Percentiles rank a stretch among this genome's conserved stretches.
These are phyloP conservation scores for Sordaria brevicollis DNA, from an alignment of 495 filamentous ascomycete species.

Conservation along the genomic window DNA sequence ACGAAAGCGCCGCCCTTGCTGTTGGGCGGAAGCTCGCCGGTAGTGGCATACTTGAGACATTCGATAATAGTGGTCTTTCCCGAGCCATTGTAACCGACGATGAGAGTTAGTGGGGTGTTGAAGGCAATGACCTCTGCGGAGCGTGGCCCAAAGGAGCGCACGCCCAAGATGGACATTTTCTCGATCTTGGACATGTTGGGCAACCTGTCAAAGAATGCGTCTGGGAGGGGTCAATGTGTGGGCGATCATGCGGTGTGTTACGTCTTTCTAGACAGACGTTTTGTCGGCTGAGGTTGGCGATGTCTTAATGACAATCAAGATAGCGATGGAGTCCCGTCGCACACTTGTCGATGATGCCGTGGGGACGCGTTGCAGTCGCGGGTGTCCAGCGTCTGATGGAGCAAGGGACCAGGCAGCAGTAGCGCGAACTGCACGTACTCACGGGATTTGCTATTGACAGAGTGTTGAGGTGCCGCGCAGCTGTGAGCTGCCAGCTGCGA, in stretches of 20 bases:
- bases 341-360: neutral
- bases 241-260: neutral
- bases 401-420: neutral
- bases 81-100: constrained; percentile 94
- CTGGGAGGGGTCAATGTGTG: neutral
- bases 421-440: neutral
- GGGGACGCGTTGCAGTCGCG: constrained; percentile 4
- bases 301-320: neutral
- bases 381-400: neutral
- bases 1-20: constrained; percentile 92
- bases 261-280: neutral
- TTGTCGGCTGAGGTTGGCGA: neutral
- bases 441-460: neutral
- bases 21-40: constrained; percentile 86
- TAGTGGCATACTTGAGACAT: constrained; percentile 96
- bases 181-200: constrained; percentile 63
- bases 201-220: neutral
- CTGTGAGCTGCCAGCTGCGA: too few relatives aligned
- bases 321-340: neutral
- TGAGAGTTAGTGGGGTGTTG: constrained; percentile 80
- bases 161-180: constrained; percentile 74
- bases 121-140: constrained; percentile 78
- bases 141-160: constrained; percentile 83
- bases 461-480: neutral
- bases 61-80: constrained; percentile 99